Base-by-base conservation (phyloP, 192 early-diverging fungal species). In the Podila minutissima region DNA sequence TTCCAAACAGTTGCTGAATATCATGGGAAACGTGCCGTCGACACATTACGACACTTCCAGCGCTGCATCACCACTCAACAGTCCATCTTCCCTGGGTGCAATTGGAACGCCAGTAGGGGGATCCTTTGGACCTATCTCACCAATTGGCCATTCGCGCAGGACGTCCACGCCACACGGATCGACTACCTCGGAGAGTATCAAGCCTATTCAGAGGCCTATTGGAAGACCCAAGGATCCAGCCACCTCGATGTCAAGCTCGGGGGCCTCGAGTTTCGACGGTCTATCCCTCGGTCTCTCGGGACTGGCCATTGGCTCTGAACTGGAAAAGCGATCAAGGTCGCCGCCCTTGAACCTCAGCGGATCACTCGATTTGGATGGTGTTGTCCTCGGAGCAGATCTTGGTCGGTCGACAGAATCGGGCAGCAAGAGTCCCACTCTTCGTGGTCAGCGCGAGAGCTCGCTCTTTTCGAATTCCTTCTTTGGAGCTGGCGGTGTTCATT, bases 171-270 rank as follows among this genome's bases (percentile, higher is more conserved):
- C 77, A 22, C 78, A 85, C 59, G 85, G 83, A 8, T 63, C 67
- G 13, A 72, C 59, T 17, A 37, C 64, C 28, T 24, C 46, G 2
- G 73, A 82, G 29, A 28, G 69, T 22, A 69, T 75, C 57, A 86
- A 86, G 55, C 74, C 76, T n/a, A 75, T 86, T 53, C 82, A 83
- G 28, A 55, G 83, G 37, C 85, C 85, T 29, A 86, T 86, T 49
- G 79, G 82, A 37, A 62, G 84, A 35, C 84, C 84, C 17, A 81
- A 81, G 41, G 77, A 81, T 31, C 31, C 31, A 37, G 41, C 59
- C 17, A 41, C 41, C 4, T 63, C 65, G 20, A 35, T 35, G 33
- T 46, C 67, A 10, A 37, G 62, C 15, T 41, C 64, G 2, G 69
- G 49, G 13, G 58, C 48, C 9, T 62, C 77, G 4, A 72, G 41